Conservation (phyloP, 768 basidiomycete genomes). For the Macrocybe gigantea region DNA sequence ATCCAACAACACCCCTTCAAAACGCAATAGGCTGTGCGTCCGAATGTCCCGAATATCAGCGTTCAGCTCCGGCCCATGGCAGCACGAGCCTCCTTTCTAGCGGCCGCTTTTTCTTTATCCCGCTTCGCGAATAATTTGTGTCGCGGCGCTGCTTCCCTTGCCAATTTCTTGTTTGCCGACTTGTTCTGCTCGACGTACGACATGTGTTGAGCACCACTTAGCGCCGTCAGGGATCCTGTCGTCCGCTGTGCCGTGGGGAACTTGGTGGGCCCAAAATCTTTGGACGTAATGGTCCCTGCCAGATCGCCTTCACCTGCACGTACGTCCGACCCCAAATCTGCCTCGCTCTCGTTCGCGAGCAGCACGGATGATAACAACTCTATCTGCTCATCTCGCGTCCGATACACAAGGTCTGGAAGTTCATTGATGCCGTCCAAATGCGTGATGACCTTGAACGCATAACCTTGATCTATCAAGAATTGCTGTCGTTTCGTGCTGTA, state of each 20-base stretch:
- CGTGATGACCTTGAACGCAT: slow-evolving; percentile 99
- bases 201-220: slow-evolving; percentile 90
- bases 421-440: slow-evolving; percentile 89
- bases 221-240: slow-evolving; percentile 73
- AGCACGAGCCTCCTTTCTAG: slow-evolving; percentile 36
- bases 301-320: slow-evolving; percentile 80
- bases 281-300: slow-evolving; percentile 80
- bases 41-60: slow-evolving; percentile 8
- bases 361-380: slow-evolving; percentile 93
- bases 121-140: slow-evolving; percentile 82
- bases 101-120: slow-evolving; percentile 65
- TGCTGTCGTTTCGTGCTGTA: slow-evolving; percentile 99
- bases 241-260: slow-evolving; percentile 71
- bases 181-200: slow-evolving; percentile 91
- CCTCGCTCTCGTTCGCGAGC: slow-evolving; percentile 84
- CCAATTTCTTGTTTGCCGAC: slow-evolving; percentile 78
- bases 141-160: slow-evolving; percentile 47
- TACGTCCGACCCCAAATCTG: slow-evolving; percentile 82
- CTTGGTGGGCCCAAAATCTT: slow-evolving; percentile 76
- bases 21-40: slow-evolving; percentile 8
- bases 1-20: slow-evolving; percentile 2
- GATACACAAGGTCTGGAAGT: slow-evolving; percentile 86
- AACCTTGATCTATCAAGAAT: slow-evolving; percentile 98
- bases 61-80: slow-evolving; percentile 11
- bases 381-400: slow-evolving; percentile 88